Evolutionary conservation across 805 yeast genomes (phyloP).

Genomic region (Saccharomycopsis javanensis): DNA sequence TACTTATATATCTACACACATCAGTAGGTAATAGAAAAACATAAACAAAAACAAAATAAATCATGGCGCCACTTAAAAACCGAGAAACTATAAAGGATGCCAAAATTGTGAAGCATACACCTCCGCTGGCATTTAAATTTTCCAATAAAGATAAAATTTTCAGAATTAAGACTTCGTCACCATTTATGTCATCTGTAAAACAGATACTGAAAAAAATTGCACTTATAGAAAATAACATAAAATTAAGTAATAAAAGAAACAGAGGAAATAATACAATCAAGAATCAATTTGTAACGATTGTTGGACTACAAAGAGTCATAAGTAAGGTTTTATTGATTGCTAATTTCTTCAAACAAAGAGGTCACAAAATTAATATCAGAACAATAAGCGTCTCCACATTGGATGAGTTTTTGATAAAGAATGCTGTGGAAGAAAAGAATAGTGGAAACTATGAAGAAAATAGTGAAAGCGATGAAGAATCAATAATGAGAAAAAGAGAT

Average conservation of each 20-base stretch:
- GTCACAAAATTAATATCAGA: slow-evolving; percentile 43
- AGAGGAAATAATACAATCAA: slow-evolving; percentile 19
- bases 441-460: neutral
- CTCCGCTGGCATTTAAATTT: slow-evolving; percentile 36
- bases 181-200: slow-evolving; percentile 65
- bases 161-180: slow-evolving; percentile 55
- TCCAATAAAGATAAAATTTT: slow-evolving; percentile 40
- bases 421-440: neutral
- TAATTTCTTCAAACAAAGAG: slow-evolving; percentile 44
- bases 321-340: slow-evolving; percentile 56
- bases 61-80: neutral
- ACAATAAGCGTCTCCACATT: slow-evolving; percentile 62
- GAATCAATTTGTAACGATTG: slow-evolving; percentile 40
- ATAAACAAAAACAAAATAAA: neutral
- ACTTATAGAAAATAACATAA: slow-evolving; percentile 22
- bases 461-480: slow-evolving; percentile 10
- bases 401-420: slow-evolving; percentile 49
- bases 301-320: slow-evolving; percentile 72
- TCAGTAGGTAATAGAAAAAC: neutral
- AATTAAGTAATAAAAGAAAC: slow-evolving; percentile 34
- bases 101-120: slow-evolving; percentile 43
- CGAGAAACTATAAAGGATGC: neutral
- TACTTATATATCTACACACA: too few relatives aligned
- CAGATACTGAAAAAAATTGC: slow-evolving; percentile 45
- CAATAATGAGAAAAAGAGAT: slow-evolving; percentile 4